Evolutionary conservation across 805 yeast species (phyloP), one percentile per base, ranked within the genome.

Genomic region (Candida gorgasii): DNA sequence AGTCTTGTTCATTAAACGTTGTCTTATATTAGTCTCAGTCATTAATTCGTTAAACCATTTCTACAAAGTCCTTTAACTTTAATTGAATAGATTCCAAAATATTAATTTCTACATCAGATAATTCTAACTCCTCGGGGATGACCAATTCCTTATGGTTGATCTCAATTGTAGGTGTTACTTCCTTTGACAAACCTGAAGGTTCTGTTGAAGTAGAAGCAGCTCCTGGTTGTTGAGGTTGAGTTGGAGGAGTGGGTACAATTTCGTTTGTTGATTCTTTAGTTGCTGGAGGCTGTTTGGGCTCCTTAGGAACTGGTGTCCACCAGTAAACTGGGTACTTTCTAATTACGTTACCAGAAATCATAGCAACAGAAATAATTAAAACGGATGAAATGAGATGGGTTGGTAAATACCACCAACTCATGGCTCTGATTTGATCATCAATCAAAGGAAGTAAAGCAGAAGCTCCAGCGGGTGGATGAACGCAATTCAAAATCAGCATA

Each of bases 381-480:
- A 75, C 56, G 2, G 76, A 65, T 3, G 78, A 68, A 0, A 80
- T 63, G 3, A 82, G 40, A 41, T 80, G 83, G 0, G 64, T 70
- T 0, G 84, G 82, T 20, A 82, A 52, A 50, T 75, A 81, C 78
- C 82, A 78, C 89, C 88, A 82, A 37, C 86, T 75, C 73, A 82
- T 65, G 3, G 39, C 49, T 9, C 78, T 57, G 3, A 80, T 63
- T 6, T 53, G 48, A 1, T 55, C 73, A 40, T 79, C 82, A 0
- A 75, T 52, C 1, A 72, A 60, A 0, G 87, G 85, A 7, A 82
- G 58, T 27, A 82, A 53, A 0, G 88, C 86, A 8, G 83, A 73
- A 1, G 88, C 87, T 2, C 89, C 89, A 1, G 83, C 81, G 0
- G 89, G 89, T 0, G 89, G 89, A 55, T 83, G 88, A 1, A 80